A percentile compares a stretch with the other conserved stretches of the same genome.
These are phyloP conservation scores for Nicotiana obtusifolia DNA, from an alignment of 257 asterid genomes.

Conservation along the genomic window DNA sequence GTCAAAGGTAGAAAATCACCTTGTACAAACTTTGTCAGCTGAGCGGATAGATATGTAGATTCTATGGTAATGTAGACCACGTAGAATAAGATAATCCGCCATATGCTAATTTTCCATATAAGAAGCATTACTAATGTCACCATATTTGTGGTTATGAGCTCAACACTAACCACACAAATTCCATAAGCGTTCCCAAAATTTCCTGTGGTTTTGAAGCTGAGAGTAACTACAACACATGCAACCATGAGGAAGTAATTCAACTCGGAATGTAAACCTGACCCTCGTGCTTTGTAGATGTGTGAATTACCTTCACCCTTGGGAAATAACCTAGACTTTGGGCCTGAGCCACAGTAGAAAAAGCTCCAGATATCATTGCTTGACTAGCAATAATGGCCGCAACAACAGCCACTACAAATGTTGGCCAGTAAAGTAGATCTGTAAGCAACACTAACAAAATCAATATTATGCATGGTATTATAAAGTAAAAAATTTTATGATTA, in stretches of 20 bases:
- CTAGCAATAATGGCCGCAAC: constrained; percentile 76
- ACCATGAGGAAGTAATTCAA: constrained; percentile 63
- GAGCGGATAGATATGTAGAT: constrained; percentile 38
- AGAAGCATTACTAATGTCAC: constrained; percentile 53
- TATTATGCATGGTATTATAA: neutral
- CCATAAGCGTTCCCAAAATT: constrained; percentile 72
- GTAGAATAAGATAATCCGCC: constrained; percentile 43
- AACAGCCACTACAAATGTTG: constrained; percentile 58
- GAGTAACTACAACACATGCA: constrained; percentile 51
- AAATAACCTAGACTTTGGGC: constrained; percentile 55
- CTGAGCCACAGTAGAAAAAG: constrained; percentile 58
- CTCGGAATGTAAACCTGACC: constrained; percentile 78
- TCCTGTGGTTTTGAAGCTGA: constrained; percentile 44
- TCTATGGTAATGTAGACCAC: constrained; percentile 29
- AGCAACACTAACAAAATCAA: neutral
- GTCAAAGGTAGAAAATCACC: constrained; percentile 67
- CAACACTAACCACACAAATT: constrained; percentile 64
- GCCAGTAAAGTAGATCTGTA: constrained; percentile 62
- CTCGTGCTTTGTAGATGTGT: constrained; percentile 55
- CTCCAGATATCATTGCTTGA: constrained; percentile 76
- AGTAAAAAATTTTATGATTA: no score
- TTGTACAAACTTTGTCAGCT: constrained; percentile 50
- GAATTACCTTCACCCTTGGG: constrained; percentile 65
- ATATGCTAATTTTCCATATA: constrained; percentile 58
- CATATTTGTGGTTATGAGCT: constrained; percentile 51